Evolutionary conservation across 768 basidiomycete species (phyloP).

Genomic region (Mycena leptocephala): DNA sequence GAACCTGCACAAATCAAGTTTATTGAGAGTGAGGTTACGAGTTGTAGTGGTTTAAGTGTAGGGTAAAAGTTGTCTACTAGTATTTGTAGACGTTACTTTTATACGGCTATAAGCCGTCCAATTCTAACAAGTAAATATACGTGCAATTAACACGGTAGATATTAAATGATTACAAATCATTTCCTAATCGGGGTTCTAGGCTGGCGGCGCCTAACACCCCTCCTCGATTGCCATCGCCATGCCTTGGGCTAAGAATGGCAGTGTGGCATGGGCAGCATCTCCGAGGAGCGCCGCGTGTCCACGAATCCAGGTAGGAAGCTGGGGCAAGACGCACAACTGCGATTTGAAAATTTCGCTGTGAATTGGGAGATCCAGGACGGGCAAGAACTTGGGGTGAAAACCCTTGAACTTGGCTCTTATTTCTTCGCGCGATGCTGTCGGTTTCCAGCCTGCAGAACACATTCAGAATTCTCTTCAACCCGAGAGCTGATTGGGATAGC

Average conservation of each 20-base stretch:
- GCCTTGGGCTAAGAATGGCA: constrained; percentile 42
- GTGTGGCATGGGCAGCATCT: constrained; percentile 42
- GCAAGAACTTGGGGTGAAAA: constrained; percentile 32
- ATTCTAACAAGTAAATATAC: too few relatives aligned
- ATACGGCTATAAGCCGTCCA: too few relatives aligned
- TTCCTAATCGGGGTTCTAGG: too few relatives aligned
- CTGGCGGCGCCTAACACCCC: too few relatives aligned
- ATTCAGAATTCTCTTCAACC: too few relatives aligned
- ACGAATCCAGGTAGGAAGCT: constrained; percentile 30
- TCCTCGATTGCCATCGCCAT: constrained; percentile 47
- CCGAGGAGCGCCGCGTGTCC: constrained; percentile 22
- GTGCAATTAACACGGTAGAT: too few relatives aligned
- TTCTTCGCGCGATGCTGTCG: constrained; percentile 10
- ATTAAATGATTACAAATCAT: too few relatives aligned
- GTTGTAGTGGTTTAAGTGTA: too few relatives aligned
- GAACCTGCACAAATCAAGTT: too few relatives aligned
- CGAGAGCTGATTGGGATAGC: not conserved
- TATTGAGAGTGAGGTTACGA: too few relatives aligned
- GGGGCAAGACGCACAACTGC: constrained; percentile 21
- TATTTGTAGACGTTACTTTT: too few relatives aligned
- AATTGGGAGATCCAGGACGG: constrained; percentile 22
- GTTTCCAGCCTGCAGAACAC: constrained; percentile 8
- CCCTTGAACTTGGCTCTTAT: not conserved
- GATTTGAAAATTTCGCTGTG: constrained; percentile 10
- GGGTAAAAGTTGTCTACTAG: too few relatives aligned